Evolutionary conservation across 176 grass and related monocot genomes (phyloP), one percentile per base, ranked within the genome.

Genomic region (Oryza officinalis): DNA sequence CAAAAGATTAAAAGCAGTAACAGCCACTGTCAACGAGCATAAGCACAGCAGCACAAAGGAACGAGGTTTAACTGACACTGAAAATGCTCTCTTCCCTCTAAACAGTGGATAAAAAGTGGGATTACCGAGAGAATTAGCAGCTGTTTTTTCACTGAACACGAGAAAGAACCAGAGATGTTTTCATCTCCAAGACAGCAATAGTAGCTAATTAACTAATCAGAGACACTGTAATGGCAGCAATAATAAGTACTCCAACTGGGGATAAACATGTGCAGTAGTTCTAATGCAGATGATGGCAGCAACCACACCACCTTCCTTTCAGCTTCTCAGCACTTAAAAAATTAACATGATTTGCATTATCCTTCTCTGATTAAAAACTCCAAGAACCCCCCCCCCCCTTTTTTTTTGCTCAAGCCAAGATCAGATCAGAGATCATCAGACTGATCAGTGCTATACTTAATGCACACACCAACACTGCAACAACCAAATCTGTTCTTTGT

Each of bases 271-370:
- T 54, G 74, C 50, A 20, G 17, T 7, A 38, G 37, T 38, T 8
- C 37, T 11, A 54, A 22, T 22, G 50, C 28, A 75, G 75, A 90
- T 87, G 80, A 90, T 87, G 84, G 71, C 74, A 64, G 65, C 64
- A 78, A 13, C 23, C 69, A 82, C 80, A 72, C 76, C 90, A 88
- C 76, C 90, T 96, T 93, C 94, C 86, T 93, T 73, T 64, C 88
- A 83, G 83, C 87, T 96, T 93, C 88, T 73, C 57, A 38, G 38
- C 72, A 82, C 64, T 81, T 75, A 25, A 8, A 35, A 81, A 81
- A 7, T 10, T 15, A 14, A 28, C 60, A 8, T 6, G 10, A 60
- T 5, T n/a, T 44, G 27, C 71, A 67, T 49, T 74, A 44, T 41
- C 73, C 65, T 61, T 69, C n/a, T 17, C 71, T 59, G 43, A 64